phyloP scores from a whole-genome alignment of 176 grass and related monocot species.

The Dendrocalamus sinicus region DNA sequence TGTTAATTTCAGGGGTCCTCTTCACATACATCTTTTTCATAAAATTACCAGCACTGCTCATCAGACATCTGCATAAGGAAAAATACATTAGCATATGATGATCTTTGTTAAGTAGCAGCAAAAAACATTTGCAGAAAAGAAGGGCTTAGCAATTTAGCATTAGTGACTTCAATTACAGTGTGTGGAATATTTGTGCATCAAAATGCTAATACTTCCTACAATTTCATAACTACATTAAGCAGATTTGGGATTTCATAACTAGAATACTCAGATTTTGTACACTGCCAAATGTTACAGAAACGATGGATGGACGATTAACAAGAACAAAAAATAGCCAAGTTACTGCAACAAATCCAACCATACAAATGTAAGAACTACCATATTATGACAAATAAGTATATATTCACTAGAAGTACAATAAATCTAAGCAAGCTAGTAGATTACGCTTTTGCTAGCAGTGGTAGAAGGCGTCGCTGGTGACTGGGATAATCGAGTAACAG shows the following conservation, averaged over 20 bases:
- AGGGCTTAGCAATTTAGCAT: background rate
- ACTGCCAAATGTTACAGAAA: conserved; percentile 12
- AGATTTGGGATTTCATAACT: background rate
- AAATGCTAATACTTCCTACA: conserved; percentile 12
- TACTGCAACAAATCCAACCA: background rate
- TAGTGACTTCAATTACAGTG: conserved; percentile 9
- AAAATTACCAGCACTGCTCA: conserved; percentile 85
- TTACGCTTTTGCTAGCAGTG: conserved; percentile 95
- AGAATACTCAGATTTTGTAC: conserved; percentile 16
- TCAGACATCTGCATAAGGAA: conserved; percentile 70
- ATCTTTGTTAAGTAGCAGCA: conserved; percentile 15
- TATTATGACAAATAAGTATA: background rate
- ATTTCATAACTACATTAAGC: conserved; percentile 12
- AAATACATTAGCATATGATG: conserved; percentile 33
- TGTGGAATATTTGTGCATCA: conserved; percentile 16
- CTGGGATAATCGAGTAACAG: conserved; percentile 94
- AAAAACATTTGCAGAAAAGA: background rate
- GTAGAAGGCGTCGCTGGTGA: conserved; percentile 86
- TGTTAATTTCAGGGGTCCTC: conserved; percentile 80
- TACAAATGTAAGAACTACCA: conserved; percentile 13
- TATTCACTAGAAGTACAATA: conserved; percentile 25
- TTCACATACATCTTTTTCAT: conserved; percentile 84
- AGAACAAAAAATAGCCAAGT: conserved; percentile 7
- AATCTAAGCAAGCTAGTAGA: conserved; percentile 24
- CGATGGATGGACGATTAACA: background rate